Evolutionary conservation across 1,139 yeast species (phyloP), one percentile per base, ranked within the genome.

Genomic region (Trichomonascaceae sp.): DNA sequence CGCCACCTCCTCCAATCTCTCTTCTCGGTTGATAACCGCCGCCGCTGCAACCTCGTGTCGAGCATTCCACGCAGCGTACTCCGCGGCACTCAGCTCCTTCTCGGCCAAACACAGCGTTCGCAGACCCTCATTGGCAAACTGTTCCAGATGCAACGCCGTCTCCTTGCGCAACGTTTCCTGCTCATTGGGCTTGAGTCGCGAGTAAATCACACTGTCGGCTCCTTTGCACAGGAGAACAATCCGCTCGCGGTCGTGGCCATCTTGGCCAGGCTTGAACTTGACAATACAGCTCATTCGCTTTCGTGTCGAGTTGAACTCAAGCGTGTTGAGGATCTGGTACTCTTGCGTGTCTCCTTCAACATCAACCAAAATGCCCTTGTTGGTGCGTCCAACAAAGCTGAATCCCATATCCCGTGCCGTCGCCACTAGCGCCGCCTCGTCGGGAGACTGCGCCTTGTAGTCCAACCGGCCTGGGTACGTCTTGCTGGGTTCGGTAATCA

Each of bases 251-350:
- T 69, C 64, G 5, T 41, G 38, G 4, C 29, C 29, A 13, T 25
- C 29, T 5, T 32, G 35, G 16, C 37, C 76, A 56, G 85, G 84
- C 18, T 57, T 58, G 44, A 74, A 61, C 41, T 70, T 79, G 30
- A 87, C 71, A 44, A 89, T 82, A 9, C 87, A 85, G 66, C 95
- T 82, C 98, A 89, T 89, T 64, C 98, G 74, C 65, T 89, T 89
- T 60, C 98, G 73, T 0, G 94, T 71, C 1, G 97, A 85, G 41
- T 85, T 80, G 59, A 89, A 89, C 40, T 80, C 87, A 47, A 87
- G 63, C 23, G 75, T 69, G 43, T 78, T 78, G 44, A 89, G 60
- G 29, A 84, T 62, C 50, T 79, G 79, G 54, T 71, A 85, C 43
- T 76, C 79, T 37, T 63, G 64, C 34, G 67, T 66, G 32, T 66